Percentiles rank a stretch among this genome's conserved stretches.
Evolutionary conservation across 164 flowering plant species (phyloP).

Genomic region (Stephania yunnanensis): DNA sequence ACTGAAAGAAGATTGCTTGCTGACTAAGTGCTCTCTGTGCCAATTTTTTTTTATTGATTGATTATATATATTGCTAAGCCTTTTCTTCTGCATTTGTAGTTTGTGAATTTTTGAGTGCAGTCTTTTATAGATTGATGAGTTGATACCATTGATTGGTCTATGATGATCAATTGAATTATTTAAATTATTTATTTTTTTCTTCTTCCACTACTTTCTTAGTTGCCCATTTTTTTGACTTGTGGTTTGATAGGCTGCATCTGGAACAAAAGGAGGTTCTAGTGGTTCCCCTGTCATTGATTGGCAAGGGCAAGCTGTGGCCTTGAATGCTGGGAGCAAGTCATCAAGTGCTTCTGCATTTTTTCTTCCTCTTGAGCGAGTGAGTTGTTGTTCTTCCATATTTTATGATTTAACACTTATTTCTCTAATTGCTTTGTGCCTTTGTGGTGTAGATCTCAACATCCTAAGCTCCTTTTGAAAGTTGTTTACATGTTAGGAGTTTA

Average conservation of each 20-base stretch:
- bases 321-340: slow-evolving; percentile 97
- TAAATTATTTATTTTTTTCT: neutral
- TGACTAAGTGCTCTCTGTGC: neutral
- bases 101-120: neutral
- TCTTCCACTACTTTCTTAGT: neutral
- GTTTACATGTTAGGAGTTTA: too few relatives aligned
- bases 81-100: neutral
- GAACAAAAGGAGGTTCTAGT: slow-evolving; percentile 98
- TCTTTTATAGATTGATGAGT: neutral
- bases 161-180: neutral
- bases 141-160: neutral
- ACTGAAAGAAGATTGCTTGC: neutral
- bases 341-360: slow-evolving; percentile 96
- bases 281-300: slow-evolving; percentile 97
- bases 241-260: slow-evolving; percentile 80
- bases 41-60: neutral
- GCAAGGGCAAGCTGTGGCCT: slow-evolving; percentile 96
- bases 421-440: too few relatives aligned
- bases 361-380: slow-evolving; percentile 82
- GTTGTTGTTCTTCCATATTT: slow-evolving; percentile 13
- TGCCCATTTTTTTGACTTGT: neutral
- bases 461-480: too few relatives aligned
- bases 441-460: too few relatives aligned
- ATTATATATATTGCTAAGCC: neutral
- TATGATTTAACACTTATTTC: neutral